Percentiles rank a stretch among this genome's conserved stretches.
Conservation (phyloP, 179 eudicot species). For the Camellia oleifera region DNA sequence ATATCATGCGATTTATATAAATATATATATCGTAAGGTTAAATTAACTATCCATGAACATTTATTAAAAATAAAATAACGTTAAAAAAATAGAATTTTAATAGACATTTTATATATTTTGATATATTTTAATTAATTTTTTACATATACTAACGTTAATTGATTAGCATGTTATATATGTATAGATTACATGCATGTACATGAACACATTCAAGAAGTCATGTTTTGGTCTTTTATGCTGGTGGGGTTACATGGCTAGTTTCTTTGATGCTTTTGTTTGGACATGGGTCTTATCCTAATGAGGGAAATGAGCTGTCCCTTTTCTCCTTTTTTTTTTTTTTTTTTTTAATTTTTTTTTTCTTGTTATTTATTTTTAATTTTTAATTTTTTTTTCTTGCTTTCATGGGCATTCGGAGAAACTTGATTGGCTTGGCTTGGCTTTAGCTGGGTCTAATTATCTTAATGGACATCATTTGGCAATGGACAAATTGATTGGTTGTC, state of each 20-base stretch:
- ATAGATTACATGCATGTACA: background rate
- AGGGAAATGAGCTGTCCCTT: slow-evolving; percentile 42
- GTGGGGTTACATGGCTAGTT: slow-evolving; percentile 12
- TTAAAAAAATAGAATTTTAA: background rate
- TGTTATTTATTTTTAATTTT: background rate
- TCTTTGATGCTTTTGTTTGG: slow-evolving; percentile 22
- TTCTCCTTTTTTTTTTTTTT: background rate
- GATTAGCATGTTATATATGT: background rate
- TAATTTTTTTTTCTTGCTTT: slow-evolving; percentile 1
- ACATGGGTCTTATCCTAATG: slow-evolving; percentile 15
- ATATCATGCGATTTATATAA: background rate
- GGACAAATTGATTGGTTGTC: slow-evolving; percentile 31
- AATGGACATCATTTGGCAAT: slow-evolving; percentile 17
- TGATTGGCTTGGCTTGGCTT: slow-evolving; percentile 21
- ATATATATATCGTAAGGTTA: background rate
- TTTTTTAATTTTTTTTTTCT: background rate
- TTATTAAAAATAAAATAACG: background rate
- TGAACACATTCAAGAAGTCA: background rate
- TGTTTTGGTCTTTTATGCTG: slow-evolving; percentile 16
- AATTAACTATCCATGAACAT: too few relatives aligned
- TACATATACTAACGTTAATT: too few relatives aligned
- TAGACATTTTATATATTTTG: background rate
- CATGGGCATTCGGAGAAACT: slow-evolving; percentile 11
- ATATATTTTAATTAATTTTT: too few relatives aligned
- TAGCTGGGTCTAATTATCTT: background rate